These are phyloP conservation scores for Hypomyces rosellus DNA, from an alignment of 2,329 filamentous ascomycete species.

Conservation along the genomic window DNA sequence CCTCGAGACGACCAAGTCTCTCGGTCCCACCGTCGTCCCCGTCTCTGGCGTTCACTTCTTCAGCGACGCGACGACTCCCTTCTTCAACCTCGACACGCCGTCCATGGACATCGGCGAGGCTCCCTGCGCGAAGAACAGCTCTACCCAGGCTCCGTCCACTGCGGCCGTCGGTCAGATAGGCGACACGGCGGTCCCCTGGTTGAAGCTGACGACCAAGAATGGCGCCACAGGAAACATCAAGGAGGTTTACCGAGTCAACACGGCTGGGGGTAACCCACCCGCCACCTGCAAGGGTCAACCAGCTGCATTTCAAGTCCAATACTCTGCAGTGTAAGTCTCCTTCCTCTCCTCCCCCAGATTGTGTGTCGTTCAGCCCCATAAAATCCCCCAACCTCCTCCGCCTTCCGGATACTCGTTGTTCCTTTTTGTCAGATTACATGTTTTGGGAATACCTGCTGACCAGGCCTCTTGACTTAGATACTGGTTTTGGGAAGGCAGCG, in stretches of 20 bases:
- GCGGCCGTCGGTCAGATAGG: constrained; percentile 55
- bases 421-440: not conserved
- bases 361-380: too few species aligned
- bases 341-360: not conserved
- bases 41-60: constrained; percentile 81
- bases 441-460: constrained; percentile 9
- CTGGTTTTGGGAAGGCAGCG: constrained; percentile 29
- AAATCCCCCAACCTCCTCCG: too few species aligned
- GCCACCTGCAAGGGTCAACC: constrained; percentile 62
- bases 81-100: constrained; percentile 68
- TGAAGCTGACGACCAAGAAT: constrained; percentile 57
- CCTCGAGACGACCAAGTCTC: constrained; percentile 36
- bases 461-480: constrained; percentile 22
- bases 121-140: constrained; percentile 55
- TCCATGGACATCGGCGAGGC: constrained; percentile 50
- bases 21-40: constrained; percentile 53
- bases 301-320: constrained; percentile 64
- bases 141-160: constrained; percentile 54
- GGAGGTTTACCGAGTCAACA: constrained; percentile 78
- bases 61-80: constrained; percentile 59
- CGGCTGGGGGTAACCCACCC: constrained; percentile 73
- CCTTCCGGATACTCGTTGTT: too few species aligned
- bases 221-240: constrained; percentile 56
- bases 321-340: constrained; percentile 72
- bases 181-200: constrained; percentile 70